Percentiles rank a stretch among this genome's conserved stretches.
Evolutionary conservation across 306 rosid genomes (phyloP).

Genomic region (Quercus parvula): DNA sequence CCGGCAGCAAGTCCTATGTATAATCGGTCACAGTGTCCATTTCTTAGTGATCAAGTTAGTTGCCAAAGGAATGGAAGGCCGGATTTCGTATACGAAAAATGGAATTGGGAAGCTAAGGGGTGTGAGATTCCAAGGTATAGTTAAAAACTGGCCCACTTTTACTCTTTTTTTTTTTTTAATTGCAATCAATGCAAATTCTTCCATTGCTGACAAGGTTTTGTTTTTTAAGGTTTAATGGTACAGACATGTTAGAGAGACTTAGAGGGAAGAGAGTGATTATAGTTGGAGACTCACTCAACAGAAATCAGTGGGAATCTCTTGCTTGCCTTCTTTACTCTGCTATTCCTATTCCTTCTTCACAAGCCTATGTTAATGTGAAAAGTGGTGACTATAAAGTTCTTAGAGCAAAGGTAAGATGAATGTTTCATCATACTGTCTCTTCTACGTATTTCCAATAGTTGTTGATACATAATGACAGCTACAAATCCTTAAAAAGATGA

Average conservation of each 20-base stretch:
- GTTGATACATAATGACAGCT: too few species aligned
- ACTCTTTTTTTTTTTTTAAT: background rate
- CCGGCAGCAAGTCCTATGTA: slow-evolving; percentile 32
- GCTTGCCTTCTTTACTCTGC: slow-evolving; percentile 45
- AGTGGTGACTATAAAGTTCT: slow-evolving; percentile 35
- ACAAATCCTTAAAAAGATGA: too few species aligned
- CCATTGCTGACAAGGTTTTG: background rate
- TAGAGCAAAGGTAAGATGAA: slow-evolving; percentile 26
- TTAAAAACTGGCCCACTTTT: background rate
- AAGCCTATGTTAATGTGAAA: slow-evolving; percentile 7
- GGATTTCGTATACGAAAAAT: slow-evolving; percentile 38
- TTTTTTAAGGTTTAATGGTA: slow-evolving; percentile 30
- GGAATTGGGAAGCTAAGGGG: slow-evolving; percentile 43
- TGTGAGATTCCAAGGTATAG: slow-evolving; percentile 39
- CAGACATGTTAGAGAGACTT: slow-evolving; percentile 38
- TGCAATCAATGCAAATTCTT: background rate
- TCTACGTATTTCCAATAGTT: too few species aligned
- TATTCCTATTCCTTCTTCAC: slow-evolving; percentile 22
- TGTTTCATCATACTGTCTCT: too few species aligned
- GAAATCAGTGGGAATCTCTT: slow-evolving; percentile 53
- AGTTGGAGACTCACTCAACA: slow-evolving; percentile 51
- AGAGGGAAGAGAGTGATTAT: slow-evolving; percentile 41
- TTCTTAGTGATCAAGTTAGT: slow-evolving; percentile 49
- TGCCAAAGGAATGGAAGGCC: slow-evolving; percentile 46
- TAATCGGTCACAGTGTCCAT: slow-evolving; percentile 24